phyloP scores from a whole-genome alignment of 2,329 filamentous ascomycete species.

The Arthrobotrys sphaeroides region DNA sequence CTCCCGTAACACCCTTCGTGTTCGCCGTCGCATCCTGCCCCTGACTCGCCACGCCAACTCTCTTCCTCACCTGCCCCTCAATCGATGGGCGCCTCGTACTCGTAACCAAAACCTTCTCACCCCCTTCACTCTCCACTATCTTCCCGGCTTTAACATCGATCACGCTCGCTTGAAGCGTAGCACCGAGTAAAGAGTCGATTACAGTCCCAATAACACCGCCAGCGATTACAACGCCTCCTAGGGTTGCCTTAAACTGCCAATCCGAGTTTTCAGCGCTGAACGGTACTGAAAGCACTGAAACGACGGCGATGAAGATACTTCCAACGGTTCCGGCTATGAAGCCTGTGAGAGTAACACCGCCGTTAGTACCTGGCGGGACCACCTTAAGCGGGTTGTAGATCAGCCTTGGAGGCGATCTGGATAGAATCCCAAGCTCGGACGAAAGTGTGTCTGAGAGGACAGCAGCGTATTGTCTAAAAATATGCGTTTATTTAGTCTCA shows the following conservation, averaged over 20 bases:
- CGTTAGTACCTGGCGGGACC: conserved; percentile 92
- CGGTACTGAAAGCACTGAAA: conserved; percentile 74
- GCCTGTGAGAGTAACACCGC: conserved; percentile 82
- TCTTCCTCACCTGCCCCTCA: conserved; percentile 39
- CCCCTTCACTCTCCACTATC: conserved; percentile 86
- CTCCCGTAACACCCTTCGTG: conserved; percentile 62
- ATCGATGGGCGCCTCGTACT: conserved; percentile 47
- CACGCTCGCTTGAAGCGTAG: conserved; percentile 84
- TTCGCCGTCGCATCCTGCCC: conserved; percentile 61
- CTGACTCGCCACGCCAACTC: conserved; percentile 59
- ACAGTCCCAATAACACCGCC: conserved; percentile 84
- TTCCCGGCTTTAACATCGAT: conserved; percentile 83
- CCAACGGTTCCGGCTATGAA: conserved; percentile 78
- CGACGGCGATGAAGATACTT: conserved; percentile 74
- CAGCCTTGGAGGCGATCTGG: conserved; percentile 77
- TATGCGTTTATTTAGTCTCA: not conserved
- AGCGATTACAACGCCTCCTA: conserved; percentile 67
- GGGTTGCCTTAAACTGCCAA: conserved; percentile 65
- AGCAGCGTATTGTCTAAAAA: conserved; percentile 81
- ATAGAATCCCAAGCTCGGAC: conserved; percentile 92
- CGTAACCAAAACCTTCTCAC: conserved; percentile 66
- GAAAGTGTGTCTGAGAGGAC: conserved; percentile 94
- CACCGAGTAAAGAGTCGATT: conserved; percentile 87
- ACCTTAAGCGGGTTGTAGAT: conserved; percentile 82
- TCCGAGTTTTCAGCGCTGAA: conserved; percentile 69